Percentiles rank a stretch among this genome's conserved stretches.
These are phyloP conservation scores for Hyphopichia pseudoburtonii DNA, from an alignment of 1,139 yeast species.

Conservation along the genomic window DNA sequence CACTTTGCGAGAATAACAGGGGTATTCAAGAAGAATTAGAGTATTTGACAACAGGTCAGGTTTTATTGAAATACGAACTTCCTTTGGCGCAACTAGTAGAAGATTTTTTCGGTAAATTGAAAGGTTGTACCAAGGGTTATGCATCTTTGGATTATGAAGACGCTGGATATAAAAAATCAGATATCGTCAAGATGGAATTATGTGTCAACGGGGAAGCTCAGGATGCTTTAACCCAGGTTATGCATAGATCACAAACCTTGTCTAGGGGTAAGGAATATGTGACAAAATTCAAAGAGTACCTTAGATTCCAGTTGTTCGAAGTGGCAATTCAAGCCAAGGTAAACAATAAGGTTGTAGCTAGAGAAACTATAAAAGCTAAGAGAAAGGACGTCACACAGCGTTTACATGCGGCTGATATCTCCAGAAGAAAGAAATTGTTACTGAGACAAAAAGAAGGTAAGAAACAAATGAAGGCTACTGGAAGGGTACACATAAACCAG, in stretches of 20 bases:
- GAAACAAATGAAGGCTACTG: constrained; percentile 76
- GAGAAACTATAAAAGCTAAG: constrained; percentile 92
- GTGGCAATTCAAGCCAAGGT: constrained; percentile 91
- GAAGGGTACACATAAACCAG: constrained; percentile 73
- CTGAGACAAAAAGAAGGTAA: constrained; percentile 94
- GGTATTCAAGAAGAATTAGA: constrained; percentile 82
- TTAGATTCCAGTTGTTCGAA: constrained; percentile 82
- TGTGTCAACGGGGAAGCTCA: constrained; percentile 87
- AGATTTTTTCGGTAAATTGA: constrained; percentile 90
- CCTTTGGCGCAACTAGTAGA: constrained; percentile 91
- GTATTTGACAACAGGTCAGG: constrained; percentile 80
- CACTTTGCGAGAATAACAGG: constrained; percentile 78
- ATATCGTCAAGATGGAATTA: constrained; percentile 82
- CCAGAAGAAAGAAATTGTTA: constrained; percentile 83
- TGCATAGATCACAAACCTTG: constrained; percentile 79
- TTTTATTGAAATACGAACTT: constrained; percentile 70
- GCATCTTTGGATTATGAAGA: constrained; percentile 96
- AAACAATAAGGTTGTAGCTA: constrained; percentile 77
- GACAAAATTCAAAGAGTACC: constrained; percentile 71
- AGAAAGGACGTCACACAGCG: constrained; percentile 91
- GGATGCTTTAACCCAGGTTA: constrained; percentile 89
- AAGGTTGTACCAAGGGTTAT: constrained; percentile 87
- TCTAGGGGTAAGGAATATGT: constrained; percentile 80
- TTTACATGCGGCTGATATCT: constrained; percentile 90
- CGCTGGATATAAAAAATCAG: constrained; percentile 77